Evolutionary conservation across 352 stramenopile species (phyloP), one percentile per base, ranked within the genome.

Genomic region (Chrysophaeum taylorii): DNA sequence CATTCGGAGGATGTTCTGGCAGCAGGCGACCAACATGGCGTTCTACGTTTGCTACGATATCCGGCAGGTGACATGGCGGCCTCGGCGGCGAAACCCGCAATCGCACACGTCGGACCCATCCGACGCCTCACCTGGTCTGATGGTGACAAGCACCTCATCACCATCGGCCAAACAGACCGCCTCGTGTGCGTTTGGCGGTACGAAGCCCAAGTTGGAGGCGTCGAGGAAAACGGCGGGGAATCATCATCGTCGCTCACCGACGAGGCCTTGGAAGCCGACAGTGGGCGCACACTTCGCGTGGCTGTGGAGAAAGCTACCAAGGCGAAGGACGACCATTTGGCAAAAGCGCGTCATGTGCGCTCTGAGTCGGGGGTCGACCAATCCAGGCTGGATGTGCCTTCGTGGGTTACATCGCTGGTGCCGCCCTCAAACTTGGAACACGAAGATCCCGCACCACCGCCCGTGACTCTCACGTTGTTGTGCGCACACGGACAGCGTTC

Each of bases 171-270:
- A 15, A 12, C 31, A 9, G 69, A 73, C 60, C 18, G 69, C 23
- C 41, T n/a, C 18, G 50, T 73, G 25, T 73, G 69, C 43, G 61
- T 73, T 16, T 73, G 53, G 48, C 50, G 57, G 33, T 45, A 33
- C 27, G 57, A 45, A n/a, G 4, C 57, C 5, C 1, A 36, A 66
- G 9, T 42, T 31, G 41, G 21, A 14, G 41, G 41, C 41, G 45
- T 12, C 9, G 45, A 57, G 5, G 45, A 57, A 12, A 5, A 12
- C 23, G 9, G 12, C 23, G 45, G 31, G 5, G 45, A 57, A 25
- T 5, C 18, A 57, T 27, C 23, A 25, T 5, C 23, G 45, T 27
- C 45, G 9, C n/a, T 27, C 9, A 27, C 9, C 18, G 57, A 66
- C 36, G 57, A 66, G 18, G 57, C 57, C 18, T 33, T 66, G 7